These are phyloP conservation scores for Coemansia sp. DNA, from an alignment of 192 early-diverging fungal genomes.

Conservation along the genomic window DNA sequence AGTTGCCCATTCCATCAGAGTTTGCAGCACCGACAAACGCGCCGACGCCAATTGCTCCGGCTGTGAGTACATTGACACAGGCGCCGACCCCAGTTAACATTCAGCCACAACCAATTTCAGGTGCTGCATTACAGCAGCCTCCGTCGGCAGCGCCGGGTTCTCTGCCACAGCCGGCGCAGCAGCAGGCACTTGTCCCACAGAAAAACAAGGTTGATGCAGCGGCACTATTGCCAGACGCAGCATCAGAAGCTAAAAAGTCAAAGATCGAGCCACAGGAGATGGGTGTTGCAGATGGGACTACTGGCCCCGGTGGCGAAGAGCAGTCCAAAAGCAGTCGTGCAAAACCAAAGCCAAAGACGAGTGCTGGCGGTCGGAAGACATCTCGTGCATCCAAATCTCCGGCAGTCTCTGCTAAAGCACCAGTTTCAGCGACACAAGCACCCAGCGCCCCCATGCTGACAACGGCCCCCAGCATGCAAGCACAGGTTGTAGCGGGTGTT, in stretches of 20 bases:
- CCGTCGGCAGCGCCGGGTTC: background rate
- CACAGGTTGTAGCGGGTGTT: background rate
- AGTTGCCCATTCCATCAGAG: slow-evolving; percentile 36
- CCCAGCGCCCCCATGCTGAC: background rate
- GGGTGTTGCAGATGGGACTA: background rate
- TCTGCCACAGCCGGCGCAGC: slow-evolving; percentile 3
- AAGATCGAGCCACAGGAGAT: slow-evolving; percentile 17
- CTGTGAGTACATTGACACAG: background rate
- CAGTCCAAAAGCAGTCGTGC: slow-evolving; percentile 21
- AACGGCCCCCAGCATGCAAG: background rate
- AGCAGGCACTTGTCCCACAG: slow-evolving; percentile 25
- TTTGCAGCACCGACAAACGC: slow-evolving; percentile 8
- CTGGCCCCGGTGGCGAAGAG: slow-evolving; percentile 20
- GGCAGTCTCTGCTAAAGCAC: slow-evolving; percentile 23
- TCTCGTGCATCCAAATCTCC: slow-evolving; percentile 38
- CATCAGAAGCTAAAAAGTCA: slow-evolving; percentile 13
- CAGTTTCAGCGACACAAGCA: slow-evolving; percentile 4
- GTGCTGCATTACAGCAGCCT: background rate
- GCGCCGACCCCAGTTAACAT: slow-evolving; percentile 23
- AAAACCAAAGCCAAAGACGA: slow-evolving; percentile 26
- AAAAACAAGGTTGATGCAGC: slow-evolving; percentile 32
- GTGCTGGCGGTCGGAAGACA: slow-evolving; percentile 17
- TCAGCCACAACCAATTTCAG: slow-evolving; percentile 24
- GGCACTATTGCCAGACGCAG: slow-evolving; percentile 1
- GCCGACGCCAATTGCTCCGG: slow-evolving; percentile 18